A percentile compares a stretch with the other conserved stretches of the same genome.
phyloP scores from a whole-genome alignment of 768 basidiomycete species.

The Psilocybe azurescens region DNA sequence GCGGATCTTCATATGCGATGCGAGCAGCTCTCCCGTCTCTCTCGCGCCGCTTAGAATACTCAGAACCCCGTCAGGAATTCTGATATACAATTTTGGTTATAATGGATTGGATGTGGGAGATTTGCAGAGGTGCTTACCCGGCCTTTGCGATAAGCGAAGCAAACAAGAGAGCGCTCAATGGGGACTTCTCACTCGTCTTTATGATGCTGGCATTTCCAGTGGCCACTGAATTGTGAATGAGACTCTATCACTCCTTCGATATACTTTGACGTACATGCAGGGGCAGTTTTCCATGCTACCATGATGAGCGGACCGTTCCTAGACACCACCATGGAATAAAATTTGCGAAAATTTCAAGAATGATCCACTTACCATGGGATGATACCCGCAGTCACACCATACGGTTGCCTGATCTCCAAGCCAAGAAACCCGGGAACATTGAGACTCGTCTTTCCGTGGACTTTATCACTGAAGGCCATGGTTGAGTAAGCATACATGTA shows the following conservation, averaged over 20 bases:
- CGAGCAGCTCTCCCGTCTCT: constrained; percentile 67
- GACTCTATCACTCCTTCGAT: no score
- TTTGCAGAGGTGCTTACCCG: constrained; percentile 49
- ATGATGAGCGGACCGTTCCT: constrained; percentile 10
- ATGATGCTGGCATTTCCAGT: no score
- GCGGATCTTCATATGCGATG: constrained; percentile 62
- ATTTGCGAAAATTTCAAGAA: background rate
- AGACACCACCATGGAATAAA: background rate
- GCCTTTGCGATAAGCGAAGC: constrained; percentile 64
- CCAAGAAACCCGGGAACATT: constrained; percentile 6
- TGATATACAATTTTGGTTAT: background rate
- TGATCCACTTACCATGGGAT: constrained; percentile 9
- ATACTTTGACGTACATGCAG: background rate
- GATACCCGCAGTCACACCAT: constrained; percentile 10
- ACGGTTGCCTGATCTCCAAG: no score
- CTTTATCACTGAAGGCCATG: constrained; percentile 1
- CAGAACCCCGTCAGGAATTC: background rate
- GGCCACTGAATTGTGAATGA: no score
- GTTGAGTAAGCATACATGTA: background rate
- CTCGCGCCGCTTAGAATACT: constrained; percentile 21
- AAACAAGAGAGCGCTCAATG: constrained; percentile 61
- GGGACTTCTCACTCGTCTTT: no score
- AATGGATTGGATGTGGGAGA: no score
- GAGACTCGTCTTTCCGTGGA: constrained; percentile 4
- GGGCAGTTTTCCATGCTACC: constrained; percentile 5